Evolutionary conservation across 768 basidiomycete species (phyloP).

Genomic region (Mycena capillaripes): DNA sequence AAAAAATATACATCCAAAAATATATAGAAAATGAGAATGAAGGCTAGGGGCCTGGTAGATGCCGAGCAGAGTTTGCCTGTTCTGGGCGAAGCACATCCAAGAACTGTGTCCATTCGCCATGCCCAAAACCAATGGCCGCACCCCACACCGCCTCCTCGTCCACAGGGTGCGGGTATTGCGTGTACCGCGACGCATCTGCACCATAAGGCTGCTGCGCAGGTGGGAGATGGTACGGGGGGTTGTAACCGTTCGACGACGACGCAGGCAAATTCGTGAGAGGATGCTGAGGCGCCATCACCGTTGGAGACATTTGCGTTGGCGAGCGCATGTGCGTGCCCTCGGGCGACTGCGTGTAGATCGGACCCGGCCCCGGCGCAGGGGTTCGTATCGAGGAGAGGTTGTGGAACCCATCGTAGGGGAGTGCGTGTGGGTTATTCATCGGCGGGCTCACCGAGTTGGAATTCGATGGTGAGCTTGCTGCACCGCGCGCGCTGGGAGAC

Average conservation of each 20-base stretch:
- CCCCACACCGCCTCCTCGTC: constrained; percentile 83
- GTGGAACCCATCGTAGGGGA: constrained; percentile 54
- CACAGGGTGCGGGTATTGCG: constrained; percentile 64
- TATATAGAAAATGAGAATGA: constrained; percentile 29
- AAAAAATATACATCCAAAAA: constrained; percentile 41
- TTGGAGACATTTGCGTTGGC: constrained; percentile 44
- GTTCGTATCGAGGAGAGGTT: constrained; percentile 47
- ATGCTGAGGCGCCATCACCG: constrained; percentile 37
- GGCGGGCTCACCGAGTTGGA: constrained; percentile 73
- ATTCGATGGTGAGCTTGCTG: constrained; percentile 68
- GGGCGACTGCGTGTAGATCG: constrained; percentile 36
- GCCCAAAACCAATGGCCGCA: constrained; percentile 78
- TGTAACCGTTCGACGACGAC: constrained; percentile 42
- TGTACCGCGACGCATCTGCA: constrained; percentile 55
- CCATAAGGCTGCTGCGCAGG: constrained; percentile 52
- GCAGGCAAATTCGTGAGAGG: constrained; percentile 39
- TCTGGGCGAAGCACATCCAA: constrained; percentile 76
- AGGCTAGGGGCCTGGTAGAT: constrained; percentile 36
- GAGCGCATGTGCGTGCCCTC: constrained; percentile 37
- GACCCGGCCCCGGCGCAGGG: constrained; percentile 39
- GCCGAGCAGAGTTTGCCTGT: constrained; percentile 45
- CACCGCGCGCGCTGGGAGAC: constrained; percentile 63
- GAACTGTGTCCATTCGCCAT: constrained; percentile 79
- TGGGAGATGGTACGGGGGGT: constrained; percentile 38
- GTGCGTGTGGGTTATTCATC: constrained; percentile 50